Base-by-base conservation (phyloP, 2,329 filamentous ascomycete genomes). In the Drechslerella coelobrocha region DNA sequence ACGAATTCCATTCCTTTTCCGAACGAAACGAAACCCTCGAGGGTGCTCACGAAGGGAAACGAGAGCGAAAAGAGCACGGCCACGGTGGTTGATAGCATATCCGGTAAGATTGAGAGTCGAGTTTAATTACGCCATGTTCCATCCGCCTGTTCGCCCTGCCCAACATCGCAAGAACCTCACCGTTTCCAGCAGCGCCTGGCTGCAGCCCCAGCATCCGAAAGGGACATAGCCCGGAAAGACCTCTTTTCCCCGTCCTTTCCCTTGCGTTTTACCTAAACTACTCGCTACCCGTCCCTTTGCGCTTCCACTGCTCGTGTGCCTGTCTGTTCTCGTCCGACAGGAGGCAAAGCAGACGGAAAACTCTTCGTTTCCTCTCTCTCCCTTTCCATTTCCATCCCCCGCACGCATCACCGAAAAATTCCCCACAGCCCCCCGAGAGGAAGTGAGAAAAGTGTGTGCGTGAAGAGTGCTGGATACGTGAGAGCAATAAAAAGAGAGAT, bases 341-440 rank as follows among this genome's bases (percentile, higher is more conserved):
- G 41, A 7, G 6, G 7, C 6, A 45, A n/a, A 17, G 41, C n/a
- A 21, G 7, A 17, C n/a, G 7, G 14, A 21, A 17, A 17, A 7
- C 7, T 52, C 8, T 26, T 52, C 48, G 14, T 3, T 53, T 31
- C 47, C 43, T 17, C 29, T 41, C 29, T 29, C 31, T 56, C 50
- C 21, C 39, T n/a, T n/a, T n/a, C n/a, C n/a, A n/a, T 24, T 39
- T 48, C 37, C 19, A 14, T 39, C 54, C 24, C 2, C 34, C 26
- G 53, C 66, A 48, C 66, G 59, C 59, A 69, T 43, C 50, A 57
- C 24, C 56, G 48, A 56, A 61, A 60, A 61, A 3, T n/a, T n/a
- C 4, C 34, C 34, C 56, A 56, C 56, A 56, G 57, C 51, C 37
- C 17, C 24, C 27, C n/a, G 50, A 63, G 60, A 63, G 47, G 6